phyloP scores from a whole-genome alignment of 2,329 filamentous ascomycete genomes.

The Trichoderma citrinoviride region DNA sequence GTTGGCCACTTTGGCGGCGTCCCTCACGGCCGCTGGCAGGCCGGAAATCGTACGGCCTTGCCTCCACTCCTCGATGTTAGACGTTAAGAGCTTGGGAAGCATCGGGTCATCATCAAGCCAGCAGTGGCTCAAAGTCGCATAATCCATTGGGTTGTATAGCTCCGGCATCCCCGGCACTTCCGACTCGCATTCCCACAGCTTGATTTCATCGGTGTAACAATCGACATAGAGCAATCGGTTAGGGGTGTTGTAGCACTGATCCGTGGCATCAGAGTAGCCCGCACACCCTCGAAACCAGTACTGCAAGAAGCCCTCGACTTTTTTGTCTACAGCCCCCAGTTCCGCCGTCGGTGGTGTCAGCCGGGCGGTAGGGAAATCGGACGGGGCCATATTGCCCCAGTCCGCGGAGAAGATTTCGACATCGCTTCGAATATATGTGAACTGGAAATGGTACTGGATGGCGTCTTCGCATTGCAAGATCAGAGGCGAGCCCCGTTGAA shows the following conservation, averaged over 20 bases:
- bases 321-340: no score
- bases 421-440: neutral
- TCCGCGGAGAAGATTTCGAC: neutral
- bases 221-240: neutral
- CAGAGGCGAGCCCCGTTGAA: neutral
- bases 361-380: neutral
- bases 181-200: neutral
- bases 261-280: no score
- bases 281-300: neutral
- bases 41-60: neutral
- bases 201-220: neutral
- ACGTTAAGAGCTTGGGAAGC: neutral
- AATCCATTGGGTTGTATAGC: neutral
- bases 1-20: neutral
- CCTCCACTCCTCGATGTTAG: neutral
- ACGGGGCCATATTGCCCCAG: neutral
- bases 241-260: neutral
- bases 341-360: neutral
- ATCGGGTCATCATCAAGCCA: neutral
- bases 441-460: neutral
- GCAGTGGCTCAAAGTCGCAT: slow-evolving; percentile 12
- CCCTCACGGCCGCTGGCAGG: neutral
- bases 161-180: neutral
- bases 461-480: neutral
- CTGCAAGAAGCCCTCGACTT: neutral